A percentile compares a stretch with the other conserved stretches of the same genome.
These are phyloP conservation scores for Drechslerella dactyloides DNA, from an alignment of 2,329 filamentous ascomycete species.

Conservation along the genomic window DNA sequence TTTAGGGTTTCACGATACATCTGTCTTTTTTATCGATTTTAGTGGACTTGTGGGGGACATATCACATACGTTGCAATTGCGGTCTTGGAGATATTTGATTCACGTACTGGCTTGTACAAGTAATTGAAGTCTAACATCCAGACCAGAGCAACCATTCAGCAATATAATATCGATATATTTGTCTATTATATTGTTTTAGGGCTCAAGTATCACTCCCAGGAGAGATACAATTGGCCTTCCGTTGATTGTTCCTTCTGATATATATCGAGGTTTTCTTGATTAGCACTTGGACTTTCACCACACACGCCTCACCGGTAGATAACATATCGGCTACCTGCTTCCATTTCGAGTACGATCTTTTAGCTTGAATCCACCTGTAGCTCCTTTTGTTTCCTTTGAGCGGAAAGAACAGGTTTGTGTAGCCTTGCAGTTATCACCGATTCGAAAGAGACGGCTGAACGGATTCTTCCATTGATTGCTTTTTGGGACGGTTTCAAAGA, in stretches of 20 bases:
- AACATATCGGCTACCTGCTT: conserved; percentile 31
- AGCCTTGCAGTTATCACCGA: conserved; percentile 47
- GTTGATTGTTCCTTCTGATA: conserved; percentile 11
- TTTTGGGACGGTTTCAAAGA: conserved; percentile 1
- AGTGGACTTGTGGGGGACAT: conserved; percentile 32
- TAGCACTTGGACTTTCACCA: conserved; percentile 10
- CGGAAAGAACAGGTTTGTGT: conserved; percentile 41
- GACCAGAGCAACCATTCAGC: background rate
- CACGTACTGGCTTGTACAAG: conserved; percentile 46
- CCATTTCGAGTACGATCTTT: conserved; percentile 24
- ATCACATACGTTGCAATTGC: too few species aligned
- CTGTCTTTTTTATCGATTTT: conserved; percentile 4
- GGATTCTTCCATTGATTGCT: background rate
- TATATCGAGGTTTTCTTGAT: background rate
- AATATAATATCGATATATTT: conserved; percentile 5
- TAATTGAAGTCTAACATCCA: conserved; percentile 26
- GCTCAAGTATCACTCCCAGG: background rate
- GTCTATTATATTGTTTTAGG: conserved; percentile 5
- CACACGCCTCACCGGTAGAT: conserved; percentile 22
- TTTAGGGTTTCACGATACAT: conserved; percentile 41
- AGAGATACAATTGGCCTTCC: background rate
- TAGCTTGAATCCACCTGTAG: conserved; percentile 1
- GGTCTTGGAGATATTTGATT: conserved; percentile 23
- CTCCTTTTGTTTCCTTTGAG: conserved; percentile 13
- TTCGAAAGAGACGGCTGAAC: conserved; percentile 10